Evolutionary conservation across 805 yeast species (phyloP).

Genomic region (Candida peoriensis): DNA sequence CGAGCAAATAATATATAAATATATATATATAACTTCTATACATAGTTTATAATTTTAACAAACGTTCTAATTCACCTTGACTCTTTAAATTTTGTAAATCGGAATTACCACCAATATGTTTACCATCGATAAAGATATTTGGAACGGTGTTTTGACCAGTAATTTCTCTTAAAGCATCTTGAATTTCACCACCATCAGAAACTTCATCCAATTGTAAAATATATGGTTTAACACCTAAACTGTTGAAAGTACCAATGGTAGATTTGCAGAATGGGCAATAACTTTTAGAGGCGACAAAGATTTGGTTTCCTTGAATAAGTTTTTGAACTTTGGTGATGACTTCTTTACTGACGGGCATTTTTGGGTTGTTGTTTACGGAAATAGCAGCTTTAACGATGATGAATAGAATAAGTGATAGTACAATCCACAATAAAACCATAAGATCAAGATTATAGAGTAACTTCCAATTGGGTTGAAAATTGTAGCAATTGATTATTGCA

Average conservation of each 20-base stretch:
- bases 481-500: too few species aligned
- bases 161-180: slow-evolving; percentile 66
- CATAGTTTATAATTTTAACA: slow-evolving; percentile 25
- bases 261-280: slow-evolving; percentile 65
- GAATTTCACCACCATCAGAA: slow-evolving; percentile 77
- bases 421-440: too few species aligned
- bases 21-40: neutral
- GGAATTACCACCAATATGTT: slow-evolving; percentile 94
- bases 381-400: too few species aligned
- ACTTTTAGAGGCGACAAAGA: slow-evolving; percentile 79
- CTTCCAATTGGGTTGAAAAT: too few species aligned
- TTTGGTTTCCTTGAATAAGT: slow-evolving; percentile 58
- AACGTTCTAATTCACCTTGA: slow-evolving; percentile 49
- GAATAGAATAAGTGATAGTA: too few species aligned
- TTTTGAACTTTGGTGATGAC: slow-evolving; percentile 52
- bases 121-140: slow-evolving; percentile 81
- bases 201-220: slow-evolving; percentile 42
- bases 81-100: slow-evolving; percentile 72
- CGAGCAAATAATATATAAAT: neutral
- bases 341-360: slow-evolving; percentile 58
- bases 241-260: slow-evolving; percentile 34
- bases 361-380: too few species aligned
- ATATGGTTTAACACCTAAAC: slow-evolving; percentile 40
- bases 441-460: too few species aligned
- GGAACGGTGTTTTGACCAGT: slow-evolving; percentile 96